Evolutionary conservation across 2,329 filamentous ascomycete genomes (phyloP), one percentile per base, ranked within the genome.

Genomic region (Ceratocystis smalleyi): DNA sequence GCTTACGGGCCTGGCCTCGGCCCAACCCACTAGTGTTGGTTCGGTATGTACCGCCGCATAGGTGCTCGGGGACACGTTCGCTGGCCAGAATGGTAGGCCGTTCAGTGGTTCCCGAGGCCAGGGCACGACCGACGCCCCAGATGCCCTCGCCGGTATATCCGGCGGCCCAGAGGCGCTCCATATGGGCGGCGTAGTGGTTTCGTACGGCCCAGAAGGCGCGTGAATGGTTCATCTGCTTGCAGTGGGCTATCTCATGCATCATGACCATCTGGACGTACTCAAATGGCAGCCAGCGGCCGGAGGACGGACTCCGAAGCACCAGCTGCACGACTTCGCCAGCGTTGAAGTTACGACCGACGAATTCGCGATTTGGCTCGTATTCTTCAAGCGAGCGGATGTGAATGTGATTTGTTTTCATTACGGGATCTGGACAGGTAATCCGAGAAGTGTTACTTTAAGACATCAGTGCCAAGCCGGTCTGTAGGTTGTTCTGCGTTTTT

Each of bases 231-330:
- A 95, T 95, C 72, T 95, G 86, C 73, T 89, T 87, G 78, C 88
- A 91, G 73, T 95, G 89, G 2, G 89, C 89, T 35, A 95, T 77
- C 77, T 94, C 89, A 72, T 95, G 90, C 83, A 95, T 91, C 90
- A 95, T 95, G 68, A 95, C 89, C 88, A 94, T 92, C 74, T 94
- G 88, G 17, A 95, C 88, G 71, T 91, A 90, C 67, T 83, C 79
- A 71, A 94, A 91, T 0, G 88, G 87, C 24, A 95, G 77, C 90
- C 90, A 95, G 66, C 77, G 80, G 30, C 83, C 82, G 0, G 80
- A 81, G 3, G 75, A 77, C 0, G 79, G 80, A 0, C 87, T 83
- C 69, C 86, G 86, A 30, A 95, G 80, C 1, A 95, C 90, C 1
- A 95, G 80, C 74, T 95, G 89, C 61, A 95, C 83, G 43, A 92